Evolutionary conservation across 2,329 filamentous ascomycete species (phyloP), one percentile per base, ranked within the genome.

Genomic region (Xylariales sp.): DNA sequence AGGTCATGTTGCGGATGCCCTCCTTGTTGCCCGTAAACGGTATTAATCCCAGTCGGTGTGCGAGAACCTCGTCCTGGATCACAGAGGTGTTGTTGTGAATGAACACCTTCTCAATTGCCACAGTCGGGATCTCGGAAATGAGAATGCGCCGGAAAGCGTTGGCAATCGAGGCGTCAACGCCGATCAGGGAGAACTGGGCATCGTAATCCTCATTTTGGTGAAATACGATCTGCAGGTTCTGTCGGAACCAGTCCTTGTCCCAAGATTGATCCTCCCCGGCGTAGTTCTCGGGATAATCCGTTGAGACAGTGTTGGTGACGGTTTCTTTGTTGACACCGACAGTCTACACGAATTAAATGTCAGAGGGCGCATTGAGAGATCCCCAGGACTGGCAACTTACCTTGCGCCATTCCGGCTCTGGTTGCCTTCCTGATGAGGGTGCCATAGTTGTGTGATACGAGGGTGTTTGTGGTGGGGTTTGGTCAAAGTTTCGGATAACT

Each of bases 101-200:
- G 67, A 85, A 98, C 59, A 95, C 88, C 46, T 81, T 83, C 71
- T 98, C 93, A 55, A 98, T 90, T 50, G 94, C 93, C 31, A 98
- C 76, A 3, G 89, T 93, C 14, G 91, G 89, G 37, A 98, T 86
- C 69, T 98, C 94, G 50, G 91, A 78, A 62, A 98, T 85, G 54
- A 97, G 76, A 54, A 97, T 97, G 53, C 93, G 88, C 44, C 93
- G 89, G 72, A 97, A 95, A 56, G 94, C 93, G 62, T 98, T 98
- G 56, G 93, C 88, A 59, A 98, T 81, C 38, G 88, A 83, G 55
- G 93, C 89, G 60, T 98, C 93, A 53, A 96, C 69, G 51, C 91
- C 90, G 53, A 95, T 76, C 47, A 98, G 80, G 23, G 90, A 96
- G 70, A 98, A 98, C 40, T 84, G 84, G 29, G 88, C 72, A 54